Percentiles rank a stretch among this genome's conserved stretches.
Conservation (phyloP, 768 basidiomycete species). For the Phaeotremella skinneri region DNA sequence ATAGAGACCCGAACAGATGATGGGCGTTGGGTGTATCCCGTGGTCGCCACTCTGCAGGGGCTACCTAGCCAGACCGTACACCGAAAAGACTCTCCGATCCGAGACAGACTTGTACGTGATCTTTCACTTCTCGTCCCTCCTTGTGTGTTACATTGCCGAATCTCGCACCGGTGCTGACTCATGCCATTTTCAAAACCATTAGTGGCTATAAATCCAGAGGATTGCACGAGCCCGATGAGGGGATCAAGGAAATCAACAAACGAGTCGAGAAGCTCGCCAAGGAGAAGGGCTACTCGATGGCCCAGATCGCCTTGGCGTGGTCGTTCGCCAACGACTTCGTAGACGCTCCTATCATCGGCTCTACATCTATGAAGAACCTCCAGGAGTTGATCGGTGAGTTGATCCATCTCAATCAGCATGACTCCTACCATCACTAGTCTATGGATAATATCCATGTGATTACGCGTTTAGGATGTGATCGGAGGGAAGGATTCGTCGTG, state of each 20-base stretch:
- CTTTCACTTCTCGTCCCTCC: background rate
- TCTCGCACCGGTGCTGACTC: no score
- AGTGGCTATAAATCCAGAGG: constrained; percentile 9
- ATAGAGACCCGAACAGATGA: constrained; percentile 23
- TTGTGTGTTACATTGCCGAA: no score
- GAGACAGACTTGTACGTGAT: constrained; percentile 3
- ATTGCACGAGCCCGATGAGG: constrained; percentile 27
- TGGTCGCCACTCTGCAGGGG: constrained; percentile 56
- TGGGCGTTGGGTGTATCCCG: constrained; percentile 62
- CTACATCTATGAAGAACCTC: constrained; percentile 54
- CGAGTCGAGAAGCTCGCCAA: constrained; percentile 55
- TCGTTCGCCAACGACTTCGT: constrained; percentile 52
- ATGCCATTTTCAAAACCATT: background rate
- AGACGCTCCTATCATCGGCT: constrained; percentile 56
- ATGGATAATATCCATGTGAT: no score
- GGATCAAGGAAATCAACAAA: constrained; percentile 52
- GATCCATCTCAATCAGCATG: no score
- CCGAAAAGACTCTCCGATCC: constrained; percentile 51
- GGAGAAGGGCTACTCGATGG: constrained; percentile 55
- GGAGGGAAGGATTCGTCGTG: background rate
- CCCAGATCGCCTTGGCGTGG: constrained; percentile 57
- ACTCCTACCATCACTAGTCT: no score
- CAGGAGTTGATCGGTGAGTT: constrained; percentile 51
- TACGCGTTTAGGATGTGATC: no score
- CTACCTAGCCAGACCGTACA: constrained; percentile 46